Evolutionary conservation across 176 grass and related monocot species (phyloP).

Genomic region (Thalia dealbata): DNA sequence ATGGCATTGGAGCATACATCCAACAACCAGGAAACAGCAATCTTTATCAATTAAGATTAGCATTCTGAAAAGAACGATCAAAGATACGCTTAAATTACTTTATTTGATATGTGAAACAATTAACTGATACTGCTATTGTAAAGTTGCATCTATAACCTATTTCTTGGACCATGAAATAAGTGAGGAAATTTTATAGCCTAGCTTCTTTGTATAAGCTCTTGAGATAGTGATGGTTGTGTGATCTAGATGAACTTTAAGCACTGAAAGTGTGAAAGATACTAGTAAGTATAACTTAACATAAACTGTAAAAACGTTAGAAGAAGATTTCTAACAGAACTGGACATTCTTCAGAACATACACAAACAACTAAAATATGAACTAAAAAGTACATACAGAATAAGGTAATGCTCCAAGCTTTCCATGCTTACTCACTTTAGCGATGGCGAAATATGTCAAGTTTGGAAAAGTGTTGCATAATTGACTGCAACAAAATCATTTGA

Average conservation of each 20-base stretch:
- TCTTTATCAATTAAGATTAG: too few species aligned
- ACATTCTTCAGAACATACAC: background rate
- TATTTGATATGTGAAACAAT: background rate
- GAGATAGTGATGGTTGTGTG: background rate
- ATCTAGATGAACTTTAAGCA: background rate
- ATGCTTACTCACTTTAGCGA: background rate
- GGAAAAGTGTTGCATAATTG: background rate
- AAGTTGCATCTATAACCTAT: background rate
- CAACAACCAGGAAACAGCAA: too few species aligned
- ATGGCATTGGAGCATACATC: too few species aligned
- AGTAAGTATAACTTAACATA: background rate
- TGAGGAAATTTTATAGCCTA: background rate
- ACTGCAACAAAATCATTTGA: background rate
- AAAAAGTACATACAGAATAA: background rate
- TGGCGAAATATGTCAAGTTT: background rate
- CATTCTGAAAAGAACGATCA: too few species aligned
- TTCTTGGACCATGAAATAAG: background rate
- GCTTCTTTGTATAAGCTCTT: background rate
- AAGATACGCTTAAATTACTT: background rate
- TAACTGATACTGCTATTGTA: background rate
- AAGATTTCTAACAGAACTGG: background rate
- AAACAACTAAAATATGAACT: too few species aligned
- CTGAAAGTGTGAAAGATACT: background rate
- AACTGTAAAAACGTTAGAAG: background rate
- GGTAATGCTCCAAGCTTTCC: background rate